Base-by-base conservation (phyloP, 345 rosid species). In the Cardiospermum halicacabum region DNA sequence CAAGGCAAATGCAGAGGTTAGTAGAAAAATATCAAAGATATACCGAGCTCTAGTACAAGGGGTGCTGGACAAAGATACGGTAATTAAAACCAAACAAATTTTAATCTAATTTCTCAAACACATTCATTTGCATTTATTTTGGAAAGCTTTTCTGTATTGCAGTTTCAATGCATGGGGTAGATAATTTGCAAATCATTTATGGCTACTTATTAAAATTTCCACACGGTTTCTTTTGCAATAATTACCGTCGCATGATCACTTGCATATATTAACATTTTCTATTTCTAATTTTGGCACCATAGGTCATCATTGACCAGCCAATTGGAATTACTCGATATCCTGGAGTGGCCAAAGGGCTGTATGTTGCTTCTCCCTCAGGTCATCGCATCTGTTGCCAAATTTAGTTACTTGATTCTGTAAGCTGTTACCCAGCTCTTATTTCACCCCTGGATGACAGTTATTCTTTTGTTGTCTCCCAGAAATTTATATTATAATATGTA, bases 321-420 rank as follows among this genome's bases (percentile, higher is more conserved):
- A 86, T 89, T 48, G 98, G 97, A 78, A 63, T 72, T 48, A 77
- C 75, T 59, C 71, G 50, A 65, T 93, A 88, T 75, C 90, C 92
- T 31, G 90, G 94, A 19, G 94, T 93, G 50, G 96, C 96, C 48
- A 82, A 83, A 76, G 97, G 97, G 70, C 81, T 89, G 34, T 85
- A 82, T 69, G 96, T 88, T 72, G 94, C 98, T 71, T 86, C 89
- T 40, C 68, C 76, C 9, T 75, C 94, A 77, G 97, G 97, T 91
- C 45, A 18, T 37, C 47, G 59, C 43, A 50, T 66, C 27, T 28
- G 16, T 59, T 60, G 16, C 34, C 43, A 19, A 32, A 16, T 10
- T 32, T 9, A 12, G 7, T 53, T 34, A 42, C 10, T 8, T 16
- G 7, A 19, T 22, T 32, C 27, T 56, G 15, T 9, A 42, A 64